Percentiles rank a stretch among this genome's conserved stretches.
These are phyloP conservation scores for Globisporangium iwayamae DNA, from an alignment of 352 stramenopile species.

Conservation along the genomic window DNA sequence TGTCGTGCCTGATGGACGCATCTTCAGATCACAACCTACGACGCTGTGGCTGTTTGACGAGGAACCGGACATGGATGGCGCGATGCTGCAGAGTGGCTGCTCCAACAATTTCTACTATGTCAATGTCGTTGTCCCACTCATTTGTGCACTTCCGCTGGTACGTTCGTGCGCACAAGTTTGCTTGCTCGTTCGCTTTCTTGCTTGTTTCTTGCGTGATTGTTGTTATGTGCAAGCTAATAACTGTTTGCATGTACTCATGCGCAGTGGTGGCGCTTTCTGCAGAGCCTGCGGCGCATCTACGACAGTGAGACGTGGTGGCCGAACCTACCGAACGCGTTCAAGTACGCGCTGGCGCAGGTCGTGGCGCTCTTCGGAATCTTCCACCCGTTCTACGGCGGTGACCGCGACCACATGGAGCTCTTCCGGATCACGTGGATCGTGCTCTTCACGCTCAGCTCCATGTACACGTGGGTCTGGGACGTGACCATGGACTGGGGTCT, in stretches of 20 bases:
- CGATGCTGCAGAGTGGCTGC: too few relatives aligned
- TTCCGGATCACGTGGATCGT: slow-evolving; percentile 75
- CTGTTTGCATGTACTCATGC: not conserved
- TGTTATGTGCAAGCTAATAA: too few relatives aligned
- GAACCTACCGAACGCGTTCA: slow-evolving; percentile 94
- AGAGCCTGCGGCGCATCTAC: slow-evolving; percentile 94
- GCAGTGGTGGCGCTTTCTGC: slow-evolving; percentile 94
- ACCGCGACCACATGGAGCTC: slow-evolving; percentile 16
- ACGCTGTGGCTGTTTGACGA: too few relatives aligned
- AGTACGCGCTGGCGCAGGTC: slow-evolving; percentile 90
- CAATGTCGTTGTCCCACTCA: slow-evolving; percentile 92
- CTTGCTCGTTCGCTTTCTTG: too few relatives aligned
- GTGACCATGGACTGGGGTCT: slow-evolving; percentile 88
- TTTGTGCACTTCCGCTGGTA: slow-evolving; percentile 91
- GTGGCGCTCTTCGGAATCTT: slow-evolving; percentile 85
- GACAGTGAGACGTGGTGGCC: slow-evolving; percentile 95
- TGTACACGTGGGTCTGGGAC: slow-evolving; percentile 85
- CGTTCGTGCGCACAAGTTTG: not conserved
- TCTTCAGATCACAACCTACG: too few relatives aligned
- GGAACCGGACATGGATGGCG: too few relatives aligned
- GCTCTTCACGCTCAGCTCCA: slow-evolving; percentile 73
- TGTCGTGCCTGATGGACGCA: slow-evolving; percentile 16
- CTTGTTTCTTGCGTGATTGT: too few relatives aligned
- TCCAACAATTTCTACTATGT: slow-evolving; percentile 87
- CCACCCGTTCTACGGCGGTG: slow-evolving; percentile 66